A percentile compares a stretch with the other conserved stretches of the same genome.
Evolutionary conservation across 192 early-diverging fungal genomes (phyloP).

Genomic region (Linnemannia elongata): DNA sequence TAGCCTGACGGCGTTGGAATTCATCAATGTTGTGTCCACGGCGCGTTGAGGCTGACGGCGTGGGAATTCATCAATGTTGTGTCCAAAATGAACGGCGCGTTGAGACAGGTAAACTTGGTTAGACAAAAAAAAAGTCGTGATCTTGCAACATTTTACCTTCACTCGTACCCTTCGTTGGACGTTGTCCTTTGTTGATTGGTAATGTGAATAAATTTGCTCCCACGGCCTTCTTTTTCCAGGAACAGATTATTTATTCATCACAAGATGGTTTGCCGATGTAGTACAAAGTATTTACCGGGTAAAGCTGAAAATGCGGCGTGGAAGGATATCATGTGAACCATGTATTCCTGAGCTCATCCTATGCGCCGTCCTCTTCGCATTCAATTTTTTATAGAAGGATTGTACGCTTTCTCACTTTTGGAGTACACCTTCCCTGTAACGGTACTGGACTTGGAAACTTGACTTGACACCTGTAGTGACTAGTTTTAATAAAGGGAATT

Average conservation of each 20-base stretch:
- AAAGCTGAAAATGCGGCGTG: not conserved
- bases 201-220: no score
- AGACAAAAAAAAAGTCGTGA: no score
- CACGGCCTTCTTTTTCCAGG: not conserved
- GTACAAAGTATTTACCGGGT: not conserved
- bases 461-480: no score
- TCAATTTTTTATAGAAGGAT: no score
- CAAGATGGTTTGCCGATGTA: not conserved
- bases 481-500: no score
- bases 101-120: not conserved
- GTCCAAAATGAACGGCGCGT: not conserved
- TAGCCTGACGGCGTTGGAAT: not conserved
- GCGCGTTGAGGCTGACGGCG: not conserved
- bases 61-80: not conserved
- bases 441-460: no score
- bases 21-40: not conserved
- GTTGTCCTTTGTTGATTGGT: constrained; percentile 1
- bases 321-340: constrained; percentile 1
- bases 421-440: no score
- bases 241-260: not conserved
- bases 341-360: no score
- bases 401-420: no score
- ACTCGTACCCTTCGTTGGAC: not conserved
- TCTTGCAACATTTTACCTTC: no score
- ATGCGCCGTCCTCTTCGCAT: no score